These are phyloP conservation scores for Exobasidium rhododendri DNA, from an alignment of 1,284 basidiomycete genomes.

Conservation along the genomic window DNA sequence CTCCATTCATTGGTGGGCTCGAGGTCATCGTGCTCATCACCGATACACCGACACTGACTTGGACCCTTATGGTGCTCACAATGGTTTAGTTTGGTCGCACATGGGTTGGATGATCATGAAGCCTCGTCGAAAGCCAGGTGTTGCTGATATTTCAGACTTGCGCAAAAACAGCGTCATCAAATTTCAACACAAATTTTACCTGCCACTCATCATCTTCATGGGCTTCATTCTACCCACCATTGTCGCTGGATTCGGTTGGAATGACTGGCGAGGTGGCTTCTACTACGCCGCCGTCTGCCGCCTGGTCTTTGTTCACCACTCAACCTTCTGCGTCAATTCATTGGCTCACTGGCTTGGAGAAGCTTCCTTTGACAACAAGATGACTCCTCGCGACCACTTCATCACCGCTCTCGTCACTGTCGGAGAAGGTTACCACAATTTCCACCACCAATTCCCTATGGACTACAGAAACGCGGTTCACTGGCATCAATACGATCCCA, in stretches of 20 bases:
- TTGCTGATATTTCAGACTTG: constrained; percentile 51
- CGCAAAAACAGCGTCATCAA: constrained; percentile 50
- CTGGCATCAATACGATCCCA: constrained; percentile 55
- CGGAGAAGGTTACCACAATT: constrained; percentile 54
- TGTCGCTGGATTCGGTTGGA: constrained; percentile 52
- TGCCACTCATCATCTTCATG: constrained; percentile 51
- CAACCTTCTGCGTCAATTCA: constrained; percentile 55
- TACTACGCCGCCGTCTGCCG: constrained; percentile 51
- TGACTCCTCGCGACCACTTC: constrained; percentile 53
- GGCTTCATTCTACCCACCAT: constrained; percentile 51
- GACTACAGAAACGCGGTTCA: constrained; percentile 52
- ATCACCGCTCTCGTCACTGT: constrained; percentile 52
- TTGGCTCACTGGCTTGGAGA: constrained; percentile 54
- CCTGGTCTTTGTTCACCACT: constrained; percentile 53
- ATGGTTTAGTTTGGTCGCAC: constrained; percentile 53
- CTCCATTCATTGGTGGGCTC: constrained; percentile 54
- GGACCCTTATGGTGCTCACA: constrained; percentile 53
- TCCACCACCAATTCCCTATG: constrained; percentile 55
- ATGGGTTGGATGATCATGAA: constrained; percentile 54
- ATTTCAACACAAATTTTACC: constrained; percentile 53
- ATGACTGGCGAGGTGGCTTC: constrained; percentile 53
- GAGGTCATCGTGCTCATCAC: constrained; percentile 55
- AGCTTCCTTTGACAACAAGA: constrained; percentile 52
- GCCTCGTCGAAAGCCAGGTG: constrained; percentile 53
- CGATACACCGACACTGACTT: constrained; percentile 55